These are phyloP conservation scores for Cucurbita maxima DNA, from an alignment of 306 rosid species.

Conservation along the genomic window DNA sequence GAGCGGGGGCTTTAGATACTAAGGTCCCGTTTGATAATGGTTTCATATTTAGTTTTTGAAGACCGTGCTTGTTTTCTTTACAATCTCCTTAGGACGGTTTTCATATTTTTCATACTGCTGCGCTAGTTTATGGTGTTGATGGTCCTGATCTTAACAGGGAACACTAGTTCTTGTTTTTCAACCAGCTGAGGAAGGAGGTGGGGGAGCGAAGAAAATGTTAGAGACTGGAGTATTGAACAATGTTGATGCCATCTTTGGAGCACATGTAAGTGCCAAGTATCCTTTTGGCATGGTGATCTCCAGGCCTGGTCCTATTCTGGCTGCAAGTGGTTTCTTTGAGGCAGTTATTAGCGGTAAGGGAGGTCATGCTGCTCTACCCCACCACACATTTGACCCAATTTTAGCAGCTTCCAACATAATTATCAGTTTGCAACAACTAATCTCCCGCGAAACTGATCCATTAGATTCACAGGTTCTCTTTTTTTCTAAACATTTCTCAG, in stretches of 20 bases:
- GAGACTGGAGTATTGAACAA: slow-evolving; percentile 46
- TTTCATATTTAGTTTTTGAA: too few species aligned
- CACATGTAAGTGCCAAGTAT: slow-evolving; percentile 20
- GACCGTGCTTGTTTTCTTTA: too few species aligned
- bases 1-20: too few species aligned
- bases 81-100: background rate
- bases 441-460: slow-evolving; percentile 82
- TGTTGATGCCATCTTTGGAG: slow-evolving; percentile 58
- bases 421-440: slow-evolving; percentile 70
- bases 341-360: slow-evolving; percentile 74
- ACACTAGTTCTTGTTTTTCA: slow-evolving; percentile 81
- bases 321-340: slow-evolving; percentile 64
- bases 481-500: background rate
- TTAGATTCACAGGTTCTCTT: slow-evolving; percentile 59
- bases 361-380: slow-evolving; percentile 88
- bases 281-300: slow-evolving; percentile 48
- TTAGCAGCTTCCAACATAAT: slow-evolving; percentile 66
- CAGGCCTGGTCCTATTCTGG: slow-evolving; percentile 51
- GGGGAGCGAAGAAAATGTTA: slow-evolving; percentile 64
- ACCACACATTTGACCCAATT: slow-evolving; percentile 73
- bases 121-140: background rate
- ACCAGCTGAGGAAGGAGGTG: slow-evolving; percentile 94
- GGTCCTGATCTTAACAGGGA: slow-evolving; percentile 28
- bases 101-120: background rate
- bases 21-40: too few species aligned